These are phyloP conservation scores for Coemansia sp. DNA, from an alignment of 192 early-diverging fungal genomes.

Conservation along the genomic window DNA sequence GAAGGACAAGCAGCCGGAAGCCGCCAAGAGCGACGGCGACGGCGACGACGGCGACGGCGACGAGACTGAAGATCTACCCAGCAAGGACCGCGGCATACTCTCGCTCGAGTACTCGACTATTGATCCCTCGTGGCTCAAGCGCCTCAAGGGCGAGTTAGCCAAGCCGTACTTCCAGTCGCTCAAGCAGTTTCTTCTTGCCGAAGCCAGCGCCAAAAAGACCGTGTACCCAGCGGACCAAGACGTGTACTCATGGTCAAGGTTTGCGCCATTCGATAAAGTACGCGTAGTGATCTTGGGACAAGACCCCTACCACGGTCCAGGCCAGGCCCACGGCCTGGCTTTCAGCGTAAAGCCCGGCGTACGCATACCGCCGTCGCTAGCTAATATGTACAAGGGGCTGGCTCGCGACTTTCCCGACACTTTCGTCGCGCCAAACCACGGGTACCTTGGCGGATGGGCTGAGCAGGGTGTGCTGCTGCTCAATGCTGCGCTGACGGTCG, in stretches of 20 bases:
- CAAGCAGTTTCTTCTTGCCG: conserved; percentile 65
- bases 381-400: conserved; percentile 88
- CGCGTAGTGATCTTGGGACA: conserved; percentile 93
- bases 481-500: conserved; percentile 87
- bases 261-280: conserved; percentile 62
- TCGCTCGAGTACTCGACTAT: conserved; percentile 69
- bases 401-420: conserved; percentile 62
- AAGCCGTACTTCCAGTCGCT: conserved; percentile 60
- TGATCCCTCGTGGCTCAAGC: conserved; percentile 69
- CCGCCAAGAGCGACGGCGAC: background rate
- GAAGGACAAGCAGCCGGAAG: background rate
- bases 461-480: conserved; percentile 86
- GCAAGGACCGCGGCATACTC: conserved; percentile 8
- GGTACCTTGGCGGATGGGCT: conserved; percentile 78
- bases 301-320: conserved; percentile 71
- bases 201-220: conserved; percentile 52
- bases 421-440: conserved; percentile 73
- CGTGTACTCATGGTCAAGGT: conserved; percentile 84
- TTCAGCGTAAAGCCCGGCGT: conserved; percentile 87
- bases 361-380: conserved; percentile 75
- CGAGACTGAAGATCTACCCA: background rate
- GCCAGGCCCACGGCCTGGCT: conserved; percentile 87
- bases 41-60: background rate
- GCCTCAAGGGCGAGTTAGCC: conserved; percentile 58
- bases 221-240: conserved; percentile 74